A percentile compares a stretch with the other conserved stretches of the same genome.
Conservation (phyloP, 768 basidiomycete species). For the Agaricus blazei region DNA sequence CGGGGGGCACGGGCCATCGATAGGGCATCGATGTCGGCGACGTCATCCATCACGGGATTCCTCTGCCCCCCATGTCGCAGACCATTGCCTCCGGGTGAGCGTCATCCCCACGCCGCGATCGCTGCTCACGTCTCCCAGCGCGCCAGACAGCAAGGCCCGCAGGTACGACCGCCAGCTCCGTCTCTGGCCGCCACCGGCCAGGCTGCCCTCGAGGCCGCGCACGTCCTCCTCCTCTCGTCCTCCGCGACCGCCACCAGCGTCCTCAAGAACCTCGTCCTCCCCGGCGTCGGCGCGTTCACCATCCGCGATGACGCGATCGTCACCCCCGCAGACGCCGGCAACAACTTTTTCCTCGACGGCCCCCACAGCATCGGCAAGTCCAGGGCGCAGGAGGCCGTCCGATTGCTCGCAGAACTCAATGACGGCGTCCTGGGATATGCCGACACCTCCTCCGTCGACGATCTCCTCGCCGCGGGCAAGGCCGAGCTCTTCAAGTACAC, state of each 20-base stretch:
- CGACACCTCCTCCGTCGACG: constrained; percentile 48
- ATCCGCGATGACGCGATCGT: constrained; percentile 68
- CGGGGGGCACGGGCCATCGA: constrained; percentile 6
- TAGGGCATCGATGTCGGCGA: too few species aligned
- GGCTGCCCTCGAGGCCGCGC: constrained; percentile 77
- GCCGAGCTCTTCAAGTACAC: constrained; percentile 48
- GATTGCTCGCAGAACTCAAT: constrained; percentile 80
- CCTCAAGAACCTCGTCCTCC: constrained; percentile 95
- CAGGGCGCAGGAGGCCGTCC: constrained; percentile 76
- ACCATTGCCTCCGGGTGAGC: constrained; percentile 22
- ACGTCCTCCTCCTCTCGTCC: constrained; percentile 75
- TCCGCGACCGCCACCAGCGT: constrained; percentile 84
- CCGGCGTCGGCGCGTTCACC: constrained; percentile 94
- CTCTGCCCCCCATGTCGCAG: neutral
- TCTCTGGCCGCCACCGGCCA: constrained; percentile 92
- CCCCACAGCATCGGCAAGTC: constrained; percentile 71
- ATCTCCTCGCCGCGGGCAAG: constrained; percentile 46
- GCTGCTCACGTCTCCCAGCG: constrained; percentile 25
- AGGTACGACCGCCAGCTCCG: constrained; percentile 94
- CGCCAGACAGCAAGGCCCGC: constrained; percentile 83
- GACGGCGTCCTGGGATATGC: constrained; percentile 73
- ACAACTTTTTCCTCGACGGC: constrained; percentile 93
- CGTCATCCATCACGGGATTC: too few species aligned
- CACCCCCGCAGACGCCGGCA: constrained; percentile 76
- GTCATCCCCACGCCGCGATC: neutral